Base-by-base conservation (phyloP, 2,329 filamentous ascomycete genomes). In the Fusarium coffeatum region DNA sequence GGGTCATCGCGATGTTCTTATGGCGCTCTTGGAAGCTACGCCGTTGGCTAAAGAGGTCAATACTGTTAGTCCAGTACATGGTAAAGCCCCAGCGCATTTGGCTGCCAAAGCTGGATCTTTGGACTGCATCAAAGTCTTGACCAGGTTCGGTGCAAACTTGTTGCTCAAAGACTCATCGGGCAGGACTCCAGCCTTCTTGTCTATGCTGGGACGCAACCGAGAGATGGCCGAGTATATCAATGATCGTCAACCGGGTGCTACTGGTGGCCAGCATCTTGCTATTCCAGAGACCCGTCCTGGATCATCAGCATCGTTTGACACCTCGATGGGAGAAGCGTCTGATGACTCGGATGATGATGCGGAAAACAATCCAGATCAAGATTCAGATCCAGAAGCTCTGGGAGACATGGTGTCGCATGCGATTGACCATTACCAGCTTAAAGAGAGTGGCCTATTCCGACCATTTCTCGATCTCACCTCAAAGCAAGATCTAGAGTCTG, bases 41-140 rank as follows among this genome's bases (percentile, higher is more conserved):
- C 47, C 59, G 8, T 22, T 73, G 16, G 28, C 15, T 11, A 20
- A 43, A 4, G 34, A 55, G 13, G 47, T 74, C 8, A 40, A 71
- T 10, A 25, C 64, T 7, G 32, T 28, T 13, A 72, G 65, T n/a
- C n/a, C 61, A 2, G 50, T 55, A 8, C 60, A 69, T 28, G 55
- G 61, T 11, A 46, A 53, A n/a, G 58, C 74, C 2, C 64, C 72
- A 6, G 64, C 68, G 2, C 74, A 76, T 32, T 37, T 76, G 3
- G 74, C 73, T 6, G 67, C 66, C 8, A 60, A 59, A 32, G 43
- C 58, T 16, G 59, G 59, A 4, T 71, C 64, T 5, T 10, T 76
- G 11, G 67, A 66, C 6, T 76, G 73, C 9, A 49, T 76, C 27
- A 69, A 65, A 18, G 43, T 64, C 8, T 40, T 76, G 10, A 45